Evolutionary conservation across 495 filamentous ascomycete genomes (phyloP).

Genomic region (Xylaria sp.): DNA sequence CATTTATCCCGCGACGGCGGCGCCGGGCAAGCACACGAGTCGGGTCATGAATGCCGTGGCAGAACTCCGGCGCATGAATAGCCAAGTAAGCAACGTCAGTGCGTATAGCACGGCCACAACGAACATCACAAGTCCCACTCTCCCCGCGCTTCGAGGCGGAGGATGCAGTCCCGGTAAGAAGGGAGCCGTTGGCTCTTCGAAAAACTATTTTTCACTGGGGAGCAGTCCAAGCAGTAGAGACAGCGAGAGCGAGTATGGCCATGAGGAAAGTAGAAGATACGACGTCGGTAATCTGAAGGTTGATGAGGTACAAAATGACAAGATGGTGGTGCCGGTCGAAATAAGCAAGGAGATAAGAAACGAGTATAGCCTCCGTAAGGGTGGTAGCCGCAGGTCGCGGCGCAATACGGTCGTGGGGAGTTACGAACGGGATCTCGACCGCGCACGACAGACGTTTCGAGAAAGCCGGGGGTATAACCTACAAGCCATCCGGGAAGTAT

Average conservation of each 20-base stretch:
- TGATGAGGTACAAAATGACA: not conserved
- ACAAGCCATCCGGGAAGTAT: constrained; percentile 19
- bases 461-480: constrained; percentile 25
- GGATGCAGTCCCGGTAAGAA: constrained; percentile 37
- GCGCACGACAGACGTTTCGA: constrained; percentile 19
- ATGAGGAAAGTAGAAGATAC: not conserved
- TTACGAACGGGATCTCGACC: constrained; percentile 25
- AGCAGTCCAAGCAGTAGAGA: constrained; percentile 1
- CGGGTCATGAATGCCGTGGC: constrained; percentile 36
- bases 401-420: constrained; percentile 32
- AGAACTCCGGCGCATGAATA: constrained; percentile 48
- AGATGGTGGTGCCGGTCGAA: not conserved
- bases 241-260: not conserved
- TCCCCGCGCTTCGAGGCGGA: constrained; percentile 41
- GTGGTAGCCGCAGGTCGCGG: constrained; percentile 17
- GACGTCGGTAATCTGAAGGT: not conserved
- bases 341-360: not conserved
- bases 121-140: constrained; percentile 34
- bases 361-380: constrained; percentile 9
- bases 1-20: constrained; percentile 4
- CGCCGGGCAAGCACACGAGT: constrained; percentile 29
- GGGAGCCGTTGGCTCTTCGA: constrained; percentile 31
- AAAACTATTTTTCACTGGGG: constrained; percentile 42
- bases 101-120: constrained; percentile 32
- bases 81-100: constrained; percentile 41